Evolutionary conservation across 2,329 filamentous ascomycete genomes (phyloP).

Genomic region (Domatiomyces catenatus): DNA sequence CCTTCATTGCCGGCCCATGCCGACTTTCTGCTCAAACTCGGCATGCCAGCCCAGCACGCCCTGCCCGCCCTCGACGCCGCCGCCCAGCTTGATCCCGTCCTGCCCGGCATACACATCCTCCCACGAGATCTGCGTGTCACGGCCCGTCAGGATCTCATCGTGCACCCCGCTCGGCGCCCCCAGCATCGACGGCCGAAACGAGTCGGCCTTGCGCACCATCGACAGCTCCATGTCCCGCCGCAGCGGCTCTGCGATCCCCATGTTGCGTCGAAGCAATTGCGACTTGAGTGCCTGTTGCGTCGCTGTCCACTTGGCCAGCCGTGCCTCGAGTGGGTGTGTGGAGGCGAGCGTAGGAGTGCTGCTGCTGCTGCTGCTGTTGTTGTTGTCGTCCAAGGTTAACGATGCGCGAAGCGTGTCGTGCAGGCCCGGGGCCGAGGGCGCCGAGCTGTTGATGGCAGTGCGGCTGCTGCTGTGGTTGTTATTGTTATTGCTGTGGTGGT

Average conservation of each 20-base stretch:
- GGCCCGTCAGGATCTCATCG: conserved; percentile 72
- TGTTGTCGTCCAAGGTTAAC: conserved; percentile 30
- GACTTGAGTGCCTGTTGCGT: conserved; percentile 82
- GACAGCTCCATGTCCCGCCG: conserved; percentile 88
- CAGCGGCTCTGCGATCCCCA: conserved; percentile 84
- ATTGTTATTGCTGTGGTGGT: too few relatives aligned
- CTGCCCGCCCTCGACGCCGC: conserved; percentile 10
- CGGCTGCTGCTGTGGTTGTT: conserved; percentile 21
- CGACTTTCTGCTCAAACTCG: conserved; percentile 17
- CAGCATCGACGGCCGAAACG: conserved; percentile 59
- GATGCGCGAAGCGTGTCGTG: conserved; percentile 81
- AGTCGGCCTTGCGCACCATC: conserved; percentile 60
- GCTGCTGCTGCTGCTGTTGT: conserved; percentile 10
- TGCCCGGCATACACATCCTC: conserved; percentile 54
- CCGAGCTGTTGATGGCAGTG: conserved; percentile 39
- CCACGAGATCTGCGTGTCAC: conserved; percentile 68
- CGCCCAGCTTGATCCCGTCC: conserved; percentile 12
- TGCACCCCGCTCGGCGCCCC: conserved; percentile 46
- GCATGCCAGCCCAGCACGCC: conserved; percentile 12
- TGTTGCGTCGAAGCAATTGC: conserved; percentile 71
- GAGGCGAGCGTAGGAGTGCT: conserved; percentile 35
- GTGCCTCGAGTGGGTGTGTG: conserved; percentile 78
- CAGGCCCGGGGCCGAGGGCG: conserved; percentile 81
- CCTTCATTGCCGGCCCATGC: conserved; percentile 16
- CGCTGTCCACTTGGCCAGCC: conserved; percentile 75